Base-by-base conservation (phyloP, 192 early-diverging fungal species). In the Coemansia sp. region DNA sequence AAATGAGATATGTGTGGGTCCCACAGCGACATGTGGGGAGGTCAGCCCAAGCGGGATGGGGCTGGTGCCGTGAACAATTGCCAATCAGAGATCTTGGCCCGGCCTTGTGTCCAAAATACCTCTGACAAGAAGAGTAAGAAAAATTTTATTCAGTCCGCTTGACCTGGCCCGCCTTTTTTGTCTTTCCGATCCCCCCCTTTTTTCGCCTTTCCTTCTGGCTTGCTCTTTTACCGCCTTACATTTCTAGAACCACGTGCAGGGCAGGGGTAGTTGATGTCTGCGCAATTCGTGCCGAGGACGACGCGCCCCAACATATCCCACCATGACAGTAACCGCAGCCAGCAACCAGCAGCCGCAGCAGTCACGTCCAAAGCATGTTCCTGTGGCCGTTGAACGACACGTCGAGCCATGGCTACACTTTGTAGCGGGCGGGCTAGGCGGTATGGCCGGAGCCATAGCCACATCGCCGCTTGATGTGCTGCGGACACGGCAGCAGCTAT, bases 391-490 rank as follows among this genome's bases (percentile, higher is more conserved):
- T 2, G 54, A 62, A 29, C 48, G 58, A 17, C 68, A 61, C 26
- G 68, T 72, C 25, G 61, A 56, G 36, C 61, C 62, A 1, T 68
- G 65, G 65, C 42, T 68, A 13, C 72, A 68, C 54, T 75, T 75
- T 60, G 53, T 75, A 13, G 65, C 65, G 0, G 66, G 65, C 21
- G 65, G 82, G 45, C 58, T 84, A 4, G 85, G 84, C 23, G 89
- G 86, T 0, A 80, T 82, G 84, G 70, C 84, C 19, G 94, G 91
- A 23, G 94, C 94, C 16, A 54, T 90, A 0, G 78, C 84, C 1
- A 94, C 91, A 19, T 94, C 87, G 35, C 94, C 94, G 0, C 75
- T 98, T 22, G 94, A 98, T 55, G 91, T 98, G 10, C 83, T 96
- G 36, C 94, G 93, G 51, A 96, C 93, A 5, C 83, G 93, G 22